Evolutionary conservation across 2,329 filamentous ascomycete genomes (phyloP).

Genomic region (Alternaria panax): DNA sequence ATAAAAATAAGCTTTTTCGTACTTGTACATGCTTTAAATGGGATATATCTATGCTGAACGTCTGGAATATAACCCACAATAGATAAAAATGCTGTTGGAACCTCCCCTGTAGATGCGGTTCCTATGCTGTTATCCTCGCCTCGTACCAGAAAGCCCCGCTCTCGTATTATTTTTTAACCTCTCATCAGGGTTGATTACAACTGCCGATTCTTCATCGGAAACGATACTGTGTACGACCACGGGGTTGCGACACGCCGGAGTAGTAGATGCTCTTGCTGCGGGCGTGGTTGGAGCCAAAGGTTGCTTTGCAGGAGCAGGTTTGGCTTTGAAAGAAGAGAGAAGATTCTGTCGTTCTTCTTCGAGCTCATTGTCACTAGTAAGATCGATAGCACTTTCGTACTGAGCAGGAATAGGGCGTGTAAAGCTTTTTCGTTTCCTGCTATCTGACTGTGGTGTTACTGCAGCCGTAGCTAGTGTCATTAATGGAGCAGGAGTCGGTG

Average conservation of each 20-base stretch:
- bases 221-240: background rate
- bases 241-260: background rate
- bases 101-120: background rate
- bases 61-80: background rate
- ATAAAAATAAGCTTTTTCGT: too few species aligned
- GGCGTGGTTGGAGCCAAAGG: background rate
- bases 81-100: background rate
- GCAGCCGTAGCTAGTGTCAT: background rate
- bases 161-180: background rate
- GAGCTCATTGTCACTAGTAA: constrained; percentile 22
- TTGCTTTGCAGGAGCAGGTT: background rate
- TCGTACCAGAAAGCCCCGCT: background rate
- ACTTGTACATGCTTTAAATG: background rate
- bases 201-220: background rate
- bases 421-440: constrained; percentile 1
- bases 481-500: background rate
- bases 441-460: background rate
- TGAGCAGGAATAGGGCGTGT: background rate
- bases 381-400: constrained; percentile 19
- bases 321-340: constrained; percentile 20
- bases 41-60: background rate
- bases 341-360: constrained; percentile 23
- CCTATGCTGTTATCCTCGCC: background rate
- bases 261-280: background rate
- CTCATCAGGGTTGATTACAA: constrained; percentile 3